phyloP scores from a whole-genome alignment of 2,329 filamentous ascomycete genomes.

The Neopestalotiopsis sp. region DNA sequence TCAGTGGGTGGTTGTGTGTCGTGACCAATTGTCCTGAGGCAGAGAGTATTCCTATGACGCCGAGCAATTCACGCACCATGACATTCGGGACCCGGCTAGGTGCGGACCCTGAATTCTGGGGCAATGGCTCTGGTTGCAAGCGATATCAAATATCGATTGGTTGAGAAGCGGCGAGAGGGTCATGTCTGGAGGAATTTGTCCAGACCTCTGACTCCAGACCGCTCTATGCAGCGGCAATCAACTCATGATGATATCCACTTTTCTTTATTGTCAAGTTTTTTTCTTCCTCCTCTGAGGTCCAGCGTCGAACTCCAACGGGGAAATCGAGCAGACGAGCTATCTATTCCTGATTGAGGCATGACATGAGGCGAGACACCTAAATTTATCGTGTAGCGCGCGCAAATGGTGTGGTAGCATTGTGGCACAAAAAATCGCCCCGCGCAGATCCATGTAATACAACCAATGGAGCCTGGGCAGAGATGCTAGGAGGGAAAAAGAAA shows the following conservation, averaged over 20 bases:
- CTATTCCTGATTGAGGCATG: not conserved
- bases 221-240: not conserved
- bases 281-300: not conserved
- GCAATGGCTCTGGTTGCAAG: not conserved
- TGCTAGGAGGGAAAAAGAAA: not conserved
- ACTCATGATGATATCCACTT: not conserved
- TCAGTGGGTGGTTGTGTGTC: no score
- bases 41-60: no score
- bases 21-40: no score
- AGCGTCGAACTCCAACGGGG: not conserved
- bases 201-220: not conserved
- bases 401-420: not conserved
- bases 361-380: not conserved
- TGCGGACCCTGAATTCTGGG: not conserved
- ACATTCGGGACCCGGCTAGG: not conserved
- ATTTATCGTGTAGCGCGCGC: not conserved
- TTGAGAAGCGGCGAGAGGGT: not conserved
- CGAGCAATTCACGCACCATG: not conserved
- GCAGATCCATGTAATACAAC: not conserved
- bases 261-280: not conserved
- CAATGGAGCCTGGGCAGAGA: not conserved
- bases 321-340: not conserved
- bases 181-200: not conserved
- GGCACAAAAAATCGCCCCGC: not conserved
- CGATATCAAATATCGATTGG: not conserved